Base-by-base conservation (phyloP, 2,329 filamentous ascomycete genomes). In the Claviceps pazoutovae region DNA sequence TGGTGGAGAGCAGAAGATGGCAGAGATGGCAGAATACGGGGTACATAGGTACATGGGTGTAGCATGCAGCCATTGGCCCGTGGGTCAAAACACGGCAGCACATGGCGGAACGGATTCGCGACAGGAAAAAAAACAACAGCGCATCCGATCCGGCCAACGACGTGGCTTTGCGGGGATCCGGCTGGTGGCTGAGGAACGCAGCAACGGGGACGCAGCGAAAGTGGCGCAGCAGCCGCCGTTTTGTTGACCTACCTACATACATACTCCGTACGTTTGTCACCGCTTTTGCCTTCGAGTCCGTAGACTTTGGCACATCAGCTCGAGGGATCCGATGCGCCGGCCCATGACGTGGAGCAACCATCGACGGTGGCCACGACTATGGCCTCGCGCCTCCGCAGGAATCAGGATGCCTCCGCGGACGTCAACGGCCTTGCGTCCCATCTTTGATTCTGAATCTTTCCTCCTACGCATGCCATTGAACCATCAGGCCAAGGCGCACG, bases 51-150 rank as follows among this genome's bases (percentile, higher is more conserved):
- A n/a, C 37, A 16, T 7, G 2, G 4, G 13, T 48, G 46, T 53
- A 54, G 56, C 53, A 53, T 52, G 58, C 56, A 57, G 54, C 56
- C 53, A 58, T 61, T 63, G 61, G 61, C 62, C 56, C 57, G 57
- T 58, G 56, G 56, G 57, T 51, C 56, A 62, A 64, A 64, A 64
- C 59, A 57, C 46, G 51, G 36, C 51, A 50, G 48, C 42, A 48
- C 51, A 49, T 48, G 37, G 51, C 53, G 55, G 46, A 53, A 56
- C 46, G 47, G 42, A 46, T 44, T 48, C 37, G 50, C 5, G 42
- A 34, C 26, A 23, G 23, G 44, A 56, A n/a, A 50, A 17, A 30
- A 39, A 45, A 45, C 26, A 46, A 44, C 21, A 23, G 21, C n/a
- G 30, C 49, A 30, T 23, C 19, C 17, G 19, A 21, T 17, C 47